Percentiles rank a stretch among this genome's conserved stretches.
These are phyloP conservation scores for Megacollybia marginata DNA, from an alignment of 768 basidiomycete genomes.

Conservation along the genomic window DNA sequence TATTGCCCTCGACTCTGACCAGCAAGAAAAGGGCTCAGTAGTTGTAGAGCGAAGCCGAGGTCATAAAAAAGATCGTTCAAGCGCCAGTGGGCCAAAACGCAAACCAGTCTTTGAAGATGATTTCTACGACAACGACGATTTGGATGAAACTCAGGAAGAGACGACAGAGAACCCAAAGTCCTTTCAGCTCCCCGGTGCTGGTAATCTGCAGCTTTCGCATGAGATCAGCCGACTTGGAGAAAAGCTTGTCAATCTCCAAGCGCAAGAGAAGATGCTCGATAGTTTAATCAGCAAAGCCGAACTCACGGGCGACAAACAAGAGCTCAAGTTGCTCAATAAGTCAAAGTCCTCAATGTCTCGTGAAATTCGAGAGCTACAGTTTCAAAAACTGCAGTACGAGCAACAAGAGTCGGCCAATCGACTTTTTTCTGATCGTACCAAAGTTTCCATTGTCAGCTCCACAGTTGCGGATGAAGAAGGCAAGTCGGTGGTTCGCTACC, in stretches of 20 bases:
- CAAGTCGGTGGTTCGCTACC: constrained; percentile 86
- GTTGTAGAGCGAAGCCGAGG: neutral
- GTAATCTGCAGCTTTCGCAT: constrained; percentile 81
- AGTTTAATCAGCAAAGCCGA: constrained; percentile 93
- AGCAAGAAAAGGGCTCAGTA: constrained; percentile 11
- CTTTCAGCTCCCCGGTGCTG: constrained; percentile 77
- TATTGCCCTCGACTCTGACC: constrained; percentile 74
- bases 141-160: constrained; percentile 38
- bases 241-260: constrained; percentile 68
- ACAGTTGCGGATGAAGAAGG: constrained; percentile 78
- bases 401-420: constrained; percentile 91
- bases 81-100: constrained; percentile 11
- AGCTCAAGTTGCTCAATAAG: constrained; percentile 73
- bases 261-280: constrained; percentile 79
- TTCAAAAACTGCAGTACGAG: constrained; percentile 91
- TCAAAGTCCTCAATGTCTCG: constrained; percentile 77
- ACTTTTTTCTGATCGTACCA: constrained; percentile 76
- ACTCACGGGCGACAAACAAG: constrained; percentile 82
- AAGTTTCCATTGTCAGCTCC: constrained; percentile 78
- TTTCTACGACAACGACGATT: constrained; percentile 41
- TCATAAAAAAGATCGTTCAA: neutral
- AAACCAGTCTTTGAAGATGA: constrained; percentile 28
- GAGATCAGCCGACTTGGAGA: constrained; percentile 77
- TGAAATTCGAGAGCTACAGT: constrained; percentile 76
- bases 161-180: constrained; percentile 37